Evolutionary conservation across 805 yeast genomes (phyloP), one percentile per base, ranked within the genome.

Genomic region (Spathaspora hagerdaliae): DNA sequence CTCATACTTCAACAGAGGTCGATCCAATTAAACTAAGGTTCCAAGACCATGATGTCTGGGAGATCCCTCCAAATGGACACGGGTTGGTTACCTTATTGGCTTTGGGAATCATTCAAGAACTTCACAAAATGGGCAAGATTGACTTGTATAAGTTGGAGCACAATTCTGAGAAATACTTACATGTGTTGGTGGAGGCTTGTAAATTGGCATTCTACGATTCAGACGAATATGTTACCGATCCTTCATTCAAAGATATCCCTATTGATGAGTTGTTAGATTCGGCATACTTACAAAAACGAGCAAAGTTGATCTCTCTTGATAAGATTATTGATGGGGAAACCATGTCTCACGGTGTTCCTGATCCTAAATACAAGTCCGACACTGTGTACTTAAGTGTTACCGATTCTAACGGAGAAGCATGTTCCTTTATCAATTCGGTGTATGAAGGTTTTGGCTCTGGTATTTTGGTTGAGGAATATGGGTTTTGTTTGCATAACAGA

Each of bases 21-120:
- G 83, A 82, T 1, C 92, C 95, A 2, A 78, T 86, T 14, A 64
- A 65, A 13, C 61, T 77, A 44, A 73, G 76, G 31, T 72, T 81
- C 45, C 66, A 76, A 39, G 85, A 78, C 9, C 56, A 63, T 40
- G 74, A 71, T 27, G 68, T 87, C 26, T 83, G 91, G 87, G 94
- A 87, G 60, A 81, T 86, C 50, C 94, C 96, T 9, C 96, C 96
- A 11, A 86, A 82, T 61, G 88, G 92, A 4, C 88, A 87, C 44
- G 95, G 95, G 7, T 63, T 87, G 11, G 86, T 87, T 38, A 94
- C 91, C 0, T 66, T 87, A 41, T 65, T 85, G 13, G 82, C 92
- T 0, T 62, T 85, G 41, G 94, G 92, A 0, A 69, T 83, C 38
- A 74, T 87, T 50, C 74, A 73, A 52, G 77, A 78, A 33, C 68